Conservation (phyloP, 768 basidiomycete genomes). For the Daedaleopsis sinensis region DNA sequence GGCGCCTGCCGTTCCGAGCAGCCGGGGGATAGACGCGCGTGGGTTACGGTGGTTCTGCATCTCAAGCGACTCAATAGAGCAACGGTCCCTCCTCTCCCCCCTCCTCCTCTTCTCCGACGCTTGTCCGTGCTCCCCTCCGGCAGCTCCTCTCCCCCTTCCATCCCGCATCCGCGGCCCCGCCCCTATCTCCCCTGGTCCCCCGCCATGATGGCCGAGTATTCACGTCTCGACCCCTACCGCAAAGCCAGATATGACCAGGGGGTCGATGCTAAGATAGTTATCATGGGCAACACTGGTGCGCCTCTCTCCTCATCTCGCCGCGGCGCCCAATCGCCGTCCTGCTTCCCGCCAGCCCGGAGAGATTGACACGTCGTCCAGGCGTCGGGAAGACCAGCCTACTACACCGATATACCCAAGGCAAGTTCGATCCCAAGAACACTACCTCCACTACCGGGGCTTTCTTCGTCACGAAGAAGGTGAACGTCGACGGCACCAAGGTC, state of each 20-base stretch:
- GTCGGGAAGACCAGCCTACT: conserved; percentile 94
- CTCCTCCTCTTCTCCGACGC: conserved; percentile 32
- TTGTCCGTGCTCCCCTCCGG: conserved; percentile 35
- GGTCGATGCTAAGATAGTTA: conserved; percentile 93
- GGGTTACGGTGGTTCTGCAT: conserved; percentile 22
- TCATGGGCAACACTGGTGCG: conserved; percentile 83
- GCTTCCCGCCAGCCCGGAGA: conserved; percentile 36
- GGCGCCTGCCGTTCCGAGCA: conserved; percentile 12
- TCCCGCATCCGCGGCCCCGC: conserved; percentile 51
- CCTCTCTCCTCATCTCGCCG: conserved; percentile 13
- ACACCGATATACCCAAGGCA: conserved; percentile 88
- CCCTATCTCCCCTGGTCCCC: conserved; percentile 28
- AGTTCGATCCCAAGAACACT: conserved; percentile 85
- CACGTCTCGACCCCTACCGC: conserved; percentile 65
- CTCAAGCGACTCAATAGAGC: conserved; percentile 20
- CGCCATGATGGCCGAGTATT: conserved; percentile 57
- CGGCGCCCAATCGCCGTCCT: neutral
- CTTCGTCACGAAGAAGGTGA: conserved; percentile 92
- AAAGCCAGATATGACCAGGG: conserved; percentile 77
- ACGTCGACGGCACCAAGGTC: conserved; percentile 83
- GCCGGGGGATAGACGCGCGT: conserved; percentile 26
- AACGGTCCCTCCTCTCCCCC: conserved; percentile 22
- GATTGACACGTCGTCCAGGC: conserved; percentile 45
- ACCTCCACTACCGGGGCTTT: conserved; percentile 92
- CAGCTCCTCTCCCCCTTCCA: conserved; percentile 36